Conservation (phyloP, 345 rosid species). For the Clausena lansium region DNA sequence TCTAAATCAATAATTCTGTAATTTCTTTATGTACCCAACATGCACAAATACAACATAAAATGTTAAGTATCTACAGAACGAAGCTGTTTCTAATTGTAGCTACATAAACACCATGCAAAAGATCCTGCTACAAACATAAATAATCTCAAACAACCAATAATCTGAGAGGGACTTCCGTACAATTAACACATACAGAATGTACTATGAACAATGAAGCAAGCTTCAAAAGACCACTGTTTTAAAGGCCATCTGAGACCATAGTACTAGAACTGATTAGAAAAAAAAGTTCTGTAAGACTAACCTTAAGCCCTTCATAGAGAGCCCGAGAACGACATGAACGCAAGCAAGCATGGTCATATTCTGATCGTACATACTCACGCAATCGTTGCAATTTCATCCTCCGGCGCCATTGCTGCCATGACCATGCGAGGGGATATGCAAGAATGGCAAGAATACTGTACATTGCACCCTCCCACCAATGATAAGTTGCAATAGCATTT, state of each 20-base stretch:
- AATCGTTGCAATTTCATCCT: constrained; percentile 78
- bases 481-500: constrained; percentile 91
- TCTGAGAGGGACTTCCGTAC: background rate
- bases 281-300: constrained; percentile 27
- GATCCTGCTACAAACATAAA: background rate
- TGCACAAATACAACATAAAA: background rate
- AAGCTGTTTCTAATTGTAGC: background rate
- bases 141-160: background rate
- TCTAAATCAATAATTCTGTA: background rate
- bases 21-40: background rate
- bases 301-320: constrained; percentile 99
- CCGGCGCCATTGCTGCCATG: constrained; percentile 98
- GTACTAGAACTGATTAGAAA: background rate
- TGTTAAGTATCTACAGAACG: background rate
- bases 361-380: constrained; percentile 98
- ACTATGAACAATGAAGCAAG: background rate
- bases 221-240: background rate
- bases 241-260: background rate
- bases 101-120: background rate
- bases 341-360: constrained; percentile 96
- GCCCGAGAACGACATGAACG: constrained; percentile 99
- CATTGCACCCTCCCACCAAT: constrained; percentile 99
- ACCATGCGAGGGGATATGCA: constrained; percentile 91
- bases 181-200: background rate
- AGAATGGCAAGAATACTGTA: constrained; percentile 76